These are phyloP conservation scores for Tirmania nivea DNA, from an alignment of 495 filamentous ascomycete genomes.

Conservation along the genomic window DNA sequence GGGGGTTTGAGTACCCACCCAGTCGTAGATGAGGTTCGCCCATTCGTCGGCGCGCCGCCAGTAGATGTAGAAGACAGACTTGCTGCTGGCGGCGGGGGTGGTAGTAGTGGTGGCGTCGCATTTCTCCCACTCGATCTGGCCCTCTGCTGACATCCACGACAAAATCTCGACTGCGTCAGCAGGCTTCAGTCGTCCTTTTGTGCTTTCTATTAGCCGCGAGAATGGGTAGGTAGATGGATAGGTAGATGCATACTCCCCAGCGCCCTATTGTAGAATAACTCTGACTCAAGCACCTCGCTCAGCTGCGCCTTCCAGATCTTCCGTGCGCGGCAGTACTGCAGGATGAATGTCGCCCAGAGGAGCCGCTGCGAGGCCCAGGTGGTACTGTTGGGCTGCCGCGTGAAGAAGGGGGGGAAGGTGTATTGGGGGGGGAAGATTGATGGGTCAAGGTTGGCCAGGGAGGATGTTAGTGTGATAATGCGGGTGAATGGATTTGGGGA, in stretches of 20 bases:
- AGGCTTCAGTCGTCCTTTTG: too few species aligned
- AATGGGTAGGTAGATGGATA: too few species aligned
- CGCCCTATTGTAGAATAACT: conserved; percentile 34
- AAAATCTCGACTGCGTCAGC: too few species aligned
- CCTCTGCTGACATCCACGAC: too few species aligned
- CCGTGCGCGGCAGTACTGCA: conserved; percentile 59
- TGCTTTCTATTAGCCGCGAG: too few species aligned
- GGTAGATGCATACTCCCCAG: conserved; percentile 20
- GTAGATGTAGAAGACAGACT: conserved; percentile 35
- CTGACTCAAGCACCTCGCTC: conserved; percentile 34
- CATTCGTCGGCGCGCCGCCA: conserved; percentile 56
- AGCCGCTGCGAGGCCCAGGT: conserved; percentile 57
- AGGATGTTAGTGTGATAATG: too few species aligned
- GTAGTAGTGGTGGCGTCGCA: too few species aligned
- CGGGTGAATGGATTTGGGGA: too few species aligned
- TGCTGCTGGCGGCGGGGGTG: too few species aligned
- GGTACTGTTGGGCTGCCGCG: conserved; percentile 50
- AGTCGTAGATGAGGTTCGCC: conserved; percentile 39
- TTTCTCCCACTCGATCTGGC: too few species aligned
- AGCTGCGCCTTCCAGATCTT: conserved; percentile 49
- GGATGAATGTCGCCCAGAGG: conserved; percentile 72
- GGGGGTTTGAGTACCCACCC: conserved; percentile 26
- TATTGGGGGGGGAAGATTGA: conserved; percentile 16
- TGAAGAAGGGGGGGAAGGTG: conserved; percentile 56
- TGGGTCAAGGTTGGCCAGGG: not conserved